phyloP scores from a whole-genome alignment of 345 rosid species.

The Angophora floribunda region DNA sequence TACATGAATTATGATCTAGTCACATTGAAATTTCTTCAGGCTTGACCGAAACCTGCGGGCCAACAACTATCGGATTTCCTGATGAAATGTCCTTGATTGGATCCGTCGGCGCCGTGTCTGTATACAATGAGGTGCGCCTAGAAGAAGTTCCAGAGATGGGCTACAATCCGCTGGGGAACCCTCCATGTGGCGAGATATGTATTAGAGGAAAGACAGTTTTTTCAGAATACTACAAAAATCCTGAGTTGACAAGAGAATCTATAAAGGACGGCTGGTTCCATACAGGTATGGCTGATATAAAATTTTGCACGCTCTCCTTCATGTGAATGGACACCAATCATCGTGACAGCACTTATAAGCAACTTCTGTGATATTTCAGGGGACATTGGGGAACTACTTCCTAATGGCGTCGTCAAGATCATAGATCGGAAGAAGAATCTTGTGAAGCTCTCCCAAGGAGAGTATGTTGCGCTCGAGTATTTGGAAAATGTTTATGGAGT shows the following conservation, averaged over 20 bases:
- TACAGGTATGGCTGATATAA: conserved; percentile 46
- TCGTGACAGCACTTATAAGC: neutral
- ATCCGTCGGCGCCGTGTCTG: conserved; percentile 50
- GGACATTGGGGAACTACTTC: conserved; percentile 74
- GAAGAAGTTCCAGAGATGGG: conserved; percentile 97
- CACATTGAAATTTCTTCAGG: conserved; percentile 31
- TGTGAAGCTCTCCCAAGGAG: conserved; percentile 93
- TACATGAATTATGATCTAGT: neutral
- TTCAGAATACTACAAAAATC: conserved; percentile 76
- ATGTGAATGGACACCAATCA: neutral
- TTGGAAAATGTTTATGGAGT: conserved; percentile 63
- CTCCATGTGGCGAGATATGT: conserved; percentile 81
- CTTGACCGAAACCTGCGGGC: conserved; percentile 93
- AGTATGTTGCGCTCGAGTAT: conserved; percentile 80
- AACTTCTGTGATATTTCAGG: conserved; percentile 28
- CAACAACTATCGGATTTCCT: conserved; percentile 56
- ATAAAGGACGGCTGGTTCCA: conserved; percentile 94
- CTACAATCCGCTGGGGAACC: conserved; percentile 67
- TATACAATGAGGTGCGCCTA: conserved; percentile 72
- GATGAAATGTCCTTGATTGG: conserved; percentile 98
- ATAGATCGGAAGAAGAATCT: conserved; percentile 95
- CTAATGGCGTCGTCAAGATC: conserved; percentile 71
- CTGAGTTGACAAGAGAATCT: conserved; percentile 63
- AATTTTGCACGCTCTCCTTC: neutral
- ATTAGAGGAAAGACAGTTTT: conserved; percentile 71